Base-by-base conservation (phyloP, 371 early-diverging fungal genomes). In the Mortierella sp. region DNA sequence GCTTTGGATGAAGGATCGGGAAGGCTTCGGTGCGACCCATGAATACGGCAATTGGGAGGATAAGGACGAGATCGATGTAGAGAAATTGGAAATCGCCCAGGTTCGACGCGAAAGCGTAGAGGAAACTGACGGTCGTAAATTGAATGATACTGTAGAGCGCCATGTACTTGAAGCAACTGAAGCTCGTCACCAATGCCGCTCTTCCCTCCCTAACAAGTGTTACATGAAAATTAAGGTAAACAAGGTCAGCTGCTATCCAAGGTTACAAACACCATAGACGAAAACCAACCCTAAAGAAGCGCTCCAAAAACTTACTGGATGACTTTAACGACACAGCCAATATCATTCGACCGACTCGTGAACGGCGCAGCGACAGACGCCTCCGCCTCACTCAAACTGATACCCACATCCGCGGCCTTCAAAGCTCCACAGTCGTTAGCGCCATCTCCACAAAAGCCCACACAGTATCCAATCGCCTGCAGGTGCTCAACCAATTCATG, bases 351-450 rank as follows among this genome's bases (percentile, higher is more conserved):
- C 60, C 94, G 93, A 58, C 97, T 96, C 0, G 98, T 98, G 88
- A 99, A 99, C 0, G 98, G 98, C 8, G 99, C 99, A 4, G 99
- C 99, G 1, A 99, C 97, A 52, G 97, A 97, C 5, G 99, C 98
- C 82, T 99, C 99, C 16, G 99, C 99, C 80, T 98, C 97, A 9
- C 98, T 97, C 45, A 99, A 89, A 24, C 99, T 97, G 24, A 99
- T 89, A 2, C 99, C 99, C 42, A 99, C 98, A 89, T 99, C 99
- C 11, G 99, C 99, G 44, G 97, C 97, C 75, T 97, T 97, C 21
- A 99, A 91, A 3, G 99, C 99, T 31, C 99, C 99, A 90, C 99
- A 98, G 89, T 99, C 99, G 84, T 99, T 99, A 48, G 99, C 99
- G 10, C 99, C 99, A 90, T 99, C 99, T 24, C 99, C 99, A 89